phyloP scores from a whole-genome alignment of 345 rosid species.

The Aquilaria yunnanensis region DNA sequence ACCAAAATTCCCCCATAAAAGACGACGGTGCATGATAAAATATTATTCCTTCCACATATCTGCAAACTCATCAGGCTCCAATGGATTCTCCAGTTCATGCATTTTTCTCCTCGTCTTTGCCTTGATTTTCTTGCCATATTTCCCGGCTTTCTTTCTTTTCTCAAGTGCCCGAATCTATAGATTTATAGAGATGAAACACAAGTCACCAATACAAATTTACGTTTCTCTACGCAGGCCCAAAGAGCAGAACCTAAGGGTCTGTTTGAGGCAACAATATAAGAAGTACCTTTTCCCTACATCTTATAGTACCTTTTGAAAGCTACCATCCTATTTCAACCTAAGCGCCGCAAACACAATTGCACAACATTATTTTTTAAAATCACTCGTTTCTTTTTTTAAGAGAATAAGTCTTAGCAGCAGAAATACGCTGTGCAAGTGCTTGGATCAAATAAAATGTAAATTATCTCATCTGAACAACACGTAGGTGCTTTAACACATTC shows the following conservation, averaged over 20 bases:
- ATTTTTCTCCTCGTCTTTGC: constrained; percentile 84
- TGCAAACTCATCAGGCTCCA: constrained; percentile 92
- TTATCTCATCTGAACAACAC: too few species aligned
- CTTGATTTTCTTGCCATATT: constrained; percentile 79
- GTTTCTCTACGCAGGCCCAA: too few species aligned
- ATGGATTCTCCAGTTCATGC: constrained; percentile 76
- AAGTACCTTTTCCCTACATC: too few species aligned
- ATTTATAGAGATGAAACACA: not conserved
- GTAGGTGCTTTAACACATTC: too few species aligned
- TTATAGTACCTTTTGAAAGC: too few species aligned
- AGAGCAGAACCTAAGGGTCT: too few species aligned
- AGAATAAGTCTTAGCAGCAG: too few species aligned
- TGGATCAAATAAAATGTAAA: too few species aligned
- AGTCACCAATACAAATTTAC: not conserved
- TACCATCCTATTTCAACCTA: not conserved
- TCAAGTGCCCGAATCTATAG: constrained; percentile 76
- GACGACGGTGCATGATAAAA: not conserved
- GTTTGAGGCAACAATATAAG: too few species aligned
- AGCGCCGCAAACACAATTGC: not conserved
- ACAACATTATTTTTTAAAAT: too few species aligned
- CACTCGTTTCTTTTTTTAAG: too few species aligned
- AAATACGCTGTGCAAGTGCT: too few species aligned
- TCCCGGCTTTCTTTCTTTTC: constrained; percentile 71
- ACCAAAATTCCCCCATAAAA: not conserved
- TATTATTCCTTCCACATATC: constrained; percentile 78